Conservation (phyloP, 2,329 filamentous ascomycete genomes). For the Xylaria sp. region DNA sequence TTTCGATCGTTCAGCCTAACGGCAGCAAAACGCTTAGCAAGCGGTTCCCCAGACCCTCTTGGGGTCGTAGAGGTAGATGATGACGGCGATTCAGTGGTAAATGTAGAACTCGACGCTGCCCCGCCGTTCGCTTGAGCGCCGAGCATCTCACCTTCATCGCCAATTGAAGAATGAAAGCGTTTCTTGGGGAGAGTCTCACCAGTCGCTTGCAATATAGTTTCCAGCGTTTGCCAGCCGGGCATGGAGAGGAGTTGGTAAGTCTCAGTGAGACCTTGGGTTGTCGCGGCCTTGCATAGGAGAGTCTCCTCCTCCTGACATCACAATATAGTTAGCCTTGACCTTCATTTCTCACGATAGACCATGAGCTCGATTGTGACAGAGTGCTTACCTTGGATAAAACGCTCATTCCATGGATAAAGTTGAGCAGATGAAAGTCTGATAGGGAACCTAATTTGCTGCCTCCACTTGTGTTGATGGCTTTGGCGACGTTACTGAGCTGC, state of each 20-base stretch:
- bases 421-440: conserved; percentile 95
- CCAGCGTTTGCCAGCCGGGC: conserved; percentile 91
- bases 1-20: conserved; percentile 52
- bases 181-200: conserved; percentile 91
- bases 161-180: conserved; percentile 63
- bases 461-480: conserved; percentile 72
- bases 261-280: conserved; percentile 81
- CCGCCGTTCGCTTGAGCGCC: conserved; percentile 43
- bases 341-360: conserved; percentile 1
- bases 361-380: conserved; percentile 35
- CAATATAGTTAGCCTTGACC: conserved; percentile 34
- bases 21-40: conserved; percentile 54
- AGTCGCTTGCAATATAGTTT: conserved; percentile 93
- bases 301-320: conserved; percentile 81
- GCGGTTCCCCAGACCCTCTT: conserved; percentile 49
- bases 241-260: conserved; percentile 86
- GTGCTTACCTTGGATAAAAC: conserved; percentile 82
- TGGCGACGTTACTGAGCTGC: conserved; percentile 75
- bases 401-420: conserved; percentile 82
- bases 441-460: conserved; percentile 72
- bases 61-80: conserved; percentile 26
- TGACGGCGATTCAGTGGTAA: conserved; percentile 31
- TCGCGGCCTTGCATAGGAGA: conserved; percentile 86
- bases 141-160: conserved; percentile 44
- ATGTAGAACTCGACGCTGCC: conserved; percentile 32